Evolutionary conservation across 2,329 filamentous ascomycete species (phyloP), one percentile per base, ranked within the genome.

Genomic region (Botrytis hyacinthi): DNA sequence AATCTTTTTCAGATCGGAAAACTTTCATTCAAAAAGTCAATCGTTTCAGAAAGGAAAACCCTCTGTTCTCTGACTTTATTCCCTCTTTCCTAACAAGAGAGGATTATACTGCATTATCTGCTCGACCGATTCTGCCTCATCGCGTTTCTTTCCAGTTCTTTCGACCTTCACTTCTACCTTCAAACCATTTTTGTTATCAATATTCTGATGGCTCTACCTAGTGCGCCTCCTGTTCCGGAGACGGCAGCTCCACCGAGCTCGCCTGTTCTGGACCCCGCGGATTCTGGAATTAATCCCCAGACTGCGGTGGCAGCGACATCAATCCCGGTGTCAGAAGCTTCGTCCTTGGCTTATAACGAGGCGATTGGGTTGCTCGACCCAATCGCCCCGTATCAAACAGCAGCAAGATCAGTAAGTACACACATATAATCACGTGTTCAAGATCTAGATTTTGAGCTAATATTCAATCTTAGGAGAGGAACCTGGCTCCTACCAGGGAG

Each of bases 231-330:
- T 42, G 22, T 26, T 32, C 40, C 29, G 29, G 35, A 26, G 26
- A 37, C 42, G 18, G 40, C 32, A n/a, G 71, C 71, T 29, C 63
- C 71, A 26, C 71, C 63, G 32, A 69, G 63, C 54, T 73, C 63
- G 29, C 71, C 71, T 20, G 12, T 72, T 69, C 71, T 72, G 10
- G 40, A 32, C 10, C 8, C 29, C 6, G 37, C 48, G 54, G 18
- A 44, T 57, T 32, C 22, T 46, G 37, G n/a, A 63, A 40, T 71
- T 37, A 29, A 61, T 71, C 32, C 26, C 32, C 42, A 26, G 48
- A 68, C 37, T 16, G 40, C 32, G 42, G 22, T 29, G 20, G 46
- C 35, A 42, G 44, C 54, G 10, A 37, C 32, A 48, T 54, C 54
- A 6, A 51, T 69, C 20, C 12, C 54, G n/a, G 32, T 73, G 29